Conservation (phyloP, 2,329 filamentous ascomycete genomes). For the Fusarium albidum region DNA sequence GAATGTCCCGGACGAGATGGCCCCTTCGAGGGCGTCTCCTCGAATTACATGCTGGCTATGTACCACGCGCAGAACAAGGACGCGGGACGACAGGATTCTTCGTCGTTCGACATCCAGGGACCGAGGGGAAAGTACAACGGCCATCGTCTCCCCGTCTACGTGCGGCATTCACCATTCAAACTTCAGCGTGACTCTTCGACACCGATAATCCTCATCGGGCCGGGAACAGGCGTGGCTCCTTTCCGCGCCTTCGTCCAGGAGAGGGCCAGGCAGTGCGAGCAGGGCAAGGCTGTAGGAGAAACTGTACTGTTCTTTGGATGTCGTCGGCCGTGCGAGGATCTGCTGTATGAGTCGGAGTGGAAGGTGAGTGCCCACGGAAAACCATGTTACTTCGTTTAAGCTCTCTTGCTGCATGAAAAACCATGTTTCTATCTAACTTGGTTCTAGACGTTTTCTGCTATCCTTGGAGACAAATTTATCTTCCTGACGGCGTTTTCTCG, state of each 20-base stretch:
- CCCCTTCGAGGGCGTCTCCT: constrained; percentile 6
- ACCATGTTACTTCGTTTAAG: no score
- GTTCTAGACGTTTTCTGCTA: no score
- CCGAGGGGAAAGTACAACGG: neutral
- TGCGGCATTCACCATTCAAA: constrained; percentile 16
- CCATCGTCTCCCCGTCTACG: neutral
- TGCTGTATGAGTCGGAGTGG: neutral
- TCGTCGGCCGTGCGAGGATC: neutral
- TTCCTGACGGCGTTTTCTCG: constrained; percentile 2
- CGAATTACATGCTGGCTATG: constrained; percentile 15
- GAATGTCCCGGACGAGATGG: neutral
- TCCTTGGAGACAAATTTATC: no score
- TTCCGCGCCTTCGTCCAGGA: constrained; percentile 16
- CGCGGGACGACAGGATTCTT: neutral
- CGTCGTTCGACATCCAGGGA: neutral
- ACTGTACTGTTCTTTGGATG: constrained; percentile 10
- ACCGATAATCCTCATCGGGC: constrained; percentile 15
- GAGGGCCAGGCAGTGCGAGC: neutral
- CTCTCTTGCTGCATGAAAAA: no score
- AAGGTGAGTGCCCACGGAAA: no score
- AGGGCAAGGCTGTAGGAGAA: constrained; percentile 1
- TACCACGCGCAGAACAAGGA: constrained; percentile 10
- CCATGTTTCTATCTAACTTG: no score
- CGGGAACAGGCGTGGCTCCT: constrained; percentile 14
- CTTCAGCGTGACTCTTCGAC: neutral